These are phyloP conservation scores for Groenewaldozyma salmanticensis DNA, from an alignment of 805 yeast species.

Conservation along the genomic window DNA sequence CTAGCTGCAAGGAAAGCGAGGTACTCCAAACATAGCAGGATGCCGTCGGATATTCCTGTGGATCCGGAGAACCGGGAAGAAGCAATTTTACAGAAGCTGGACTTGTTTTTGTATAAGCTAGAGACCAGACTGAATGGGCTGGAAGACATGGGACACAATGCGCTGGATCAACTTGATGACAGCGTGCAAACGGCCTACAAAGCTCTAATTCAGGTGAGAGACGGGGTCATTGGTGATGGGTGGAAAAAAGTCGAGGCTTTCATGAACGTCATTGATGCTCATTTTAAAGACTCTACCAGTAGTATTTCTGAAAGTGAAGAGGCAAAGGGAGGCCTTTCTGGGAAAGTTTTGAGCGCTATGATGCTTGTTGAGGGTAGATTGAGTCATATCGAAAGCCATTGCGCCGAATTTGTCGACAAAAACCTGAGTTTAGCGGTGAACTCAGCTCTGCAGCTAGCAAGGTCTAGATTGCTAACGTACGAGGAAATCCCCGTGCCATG, in stretches of 20 bases:
- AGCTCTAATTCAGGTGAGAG: constrained; percentile 22
- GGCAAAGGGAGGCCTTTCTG: constrained; percentile 11
- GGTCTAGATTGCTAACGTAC: constrained; percentile 50
- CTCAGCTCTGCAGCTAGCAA: constrained; percentile 22
- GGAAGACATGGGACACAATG: constrained; percentile 25
- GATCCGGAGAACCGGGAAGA: constrained; percentile 11
- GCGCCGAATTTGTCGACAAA: constrained; percentile 14
- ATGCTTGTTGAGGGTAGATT: constrained; percentile 26
- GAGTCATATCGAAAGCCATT: constrained; percentile 24
- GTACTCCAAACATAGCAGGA: too few relatives aligned
- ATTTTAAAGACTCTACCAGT: constrained; percentile 15
- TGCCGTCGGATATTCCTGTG: too few relatives aligned
- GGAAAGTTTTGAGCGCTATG: constrained; percentile 22
- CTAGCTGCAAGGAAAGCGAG: too few relatives aligned
- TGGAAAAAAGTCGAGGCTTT: constrained; percentile 26
- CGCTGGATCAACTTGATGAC: constrained; percentile 24
- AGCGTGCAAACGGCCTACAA: constrained; percentile 20
- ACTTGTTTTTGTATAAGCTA: constrained; percentile 14
- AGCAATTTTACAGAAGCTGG: constrained; percentile 12
- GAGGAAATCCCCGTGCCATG: constrained; percentile 86
- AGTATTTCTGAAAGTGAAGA: neutral
- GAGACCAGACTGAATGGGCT: constrained; percentile 23
- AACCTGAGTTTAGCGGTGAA: constrained; percentile 10
- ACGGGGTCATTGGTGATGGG: constrained; percentile 25
- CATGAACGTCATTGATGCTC: constrained; percentile 21